These are phyloP conservation scores for Carex littledalei DNA, from an alignment of 176 grass and related monocot species.

Conservation along the genomic window DNA sequence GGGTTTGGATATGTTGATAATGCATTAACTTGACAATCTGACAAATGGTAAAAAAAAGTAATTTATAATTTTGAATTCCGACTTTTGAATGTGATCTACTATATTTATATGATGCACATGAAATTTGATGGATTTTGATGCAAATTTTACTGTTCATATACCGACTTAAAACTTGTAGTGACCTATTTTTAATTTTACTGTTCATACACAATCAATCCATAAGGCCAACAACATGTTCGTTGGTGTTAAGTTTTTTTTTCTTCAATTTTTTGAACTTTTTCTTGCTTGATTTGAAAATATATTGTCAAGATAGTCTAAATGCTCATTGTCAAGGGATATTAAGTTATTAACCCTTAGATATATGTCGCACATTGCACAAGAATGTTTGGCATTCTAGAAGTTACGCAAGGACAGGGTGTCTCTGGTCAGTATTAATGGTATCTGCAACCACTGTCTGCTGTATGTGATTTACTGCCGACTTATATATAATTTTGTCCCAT, in stretches of 20 bases:
- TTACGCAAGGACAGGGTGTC: background rate
- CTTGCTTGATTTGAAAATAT: background rate
- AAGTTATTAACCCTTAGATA: background rate
- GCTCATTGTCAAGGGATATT: background rate
- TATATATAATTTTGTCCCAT: background rate
- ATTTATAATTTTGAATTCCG: no score
- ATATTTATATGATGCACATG: no score
- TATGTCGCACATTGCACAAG: background rate
- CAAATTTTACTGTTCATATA: no score
- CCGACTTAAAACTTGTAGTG: no score
- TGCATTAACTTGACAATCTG: no score
- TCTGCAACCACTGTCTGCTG: background rate
- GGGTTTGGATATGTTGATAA: no score
- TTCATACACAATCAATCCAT: background rate
- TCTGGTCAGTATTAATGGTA: background rate
- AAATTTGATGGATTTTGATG: no score
- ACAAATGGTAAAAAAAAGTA: no score
- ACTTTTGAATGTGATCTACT: no score
- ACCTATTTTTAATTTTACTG: no score
- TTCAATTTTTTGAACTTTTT: background rate
- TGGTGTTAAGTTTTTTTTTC: background rate
- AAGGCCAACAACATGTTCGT: background rate
- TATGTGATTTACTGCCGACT: background rate
- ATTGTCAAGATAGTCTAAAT: background rate
- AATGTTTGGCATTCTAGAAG: background rate